Evolutionary conservation across 2,329 filamentous ascomycete genomes (phyloP).

Genomic region (Diaporthe ilicicola): DNA sequence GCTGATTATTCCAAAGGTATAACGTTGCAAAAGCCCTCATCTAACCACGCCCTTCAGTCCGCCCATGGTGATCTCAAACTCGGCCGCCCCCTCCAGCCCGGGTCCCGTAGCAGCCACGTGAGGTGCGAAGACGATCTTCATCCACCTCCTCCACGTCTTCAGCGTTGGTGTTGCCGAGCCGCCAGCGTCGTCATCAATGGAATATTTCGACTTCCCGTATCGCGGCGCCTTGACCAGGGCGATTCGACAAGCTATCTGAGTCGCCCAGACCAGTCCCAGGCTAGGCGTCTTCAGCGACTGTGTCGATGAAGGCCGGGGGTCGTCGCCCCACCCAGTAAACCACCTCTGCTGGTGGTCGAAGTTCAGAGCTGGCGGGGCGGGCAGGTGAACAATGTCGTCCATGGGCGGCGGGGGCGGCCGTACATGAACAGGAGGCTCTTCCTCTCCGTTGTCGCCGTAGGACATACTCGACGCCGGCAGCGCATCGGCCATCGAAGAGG

Average conservation of each 20-base stretch:
- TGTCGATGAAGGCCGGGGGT: conserved; percentile 50
- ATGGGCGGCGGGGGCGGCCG: conserved; percentile 21
- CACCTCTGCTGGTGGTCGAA: conserved; percentile 92
- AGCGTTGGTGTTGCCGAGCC: conserved; percentile 51
- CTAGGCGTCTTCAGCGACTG: conserved; percentile 80
- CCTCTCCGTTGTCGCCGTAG: conserved; percentile 32
- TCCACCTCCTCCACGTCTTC: conserved; percentile 74
- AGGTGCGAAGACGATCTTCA: conserved; percentile 90
- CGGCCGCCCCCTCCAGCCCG: conserved; percentile 61
- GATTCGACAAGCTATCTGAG: conserved; percentile 84
- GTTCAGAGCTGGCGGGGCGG: conserved; percentile 62
- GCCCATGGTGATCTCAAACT: conserved; percentile 79
- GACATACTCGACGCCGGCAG: conserved; percentile 47
- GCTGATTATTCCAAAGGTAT: neutral
- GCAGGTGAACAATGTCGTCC: neutral
- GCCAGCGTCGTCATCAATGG: conserved; percentile 47
- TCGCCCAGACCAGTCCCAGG: conserved; percentile 88
- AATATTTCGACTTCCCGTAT: conserved; percentile 46
- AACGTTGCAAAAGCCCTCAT: neutral
- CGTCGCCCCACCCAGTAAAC: conserved; percentile 95
- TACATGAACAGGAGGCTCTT: conserved; percentile 15
- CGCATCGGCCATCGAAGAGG: conserved; percentile 49
- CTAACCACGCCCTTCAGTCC: conserved; percentile 57
- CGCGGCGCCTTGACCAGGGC: conserved; percentile 79
- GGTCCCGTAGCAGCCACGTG: conserved; percentile 69